Base-by-base conservation (phyloP, 495 filamentous ascomycete genomes). In the Recurvomyces mirabilis region DNA sequence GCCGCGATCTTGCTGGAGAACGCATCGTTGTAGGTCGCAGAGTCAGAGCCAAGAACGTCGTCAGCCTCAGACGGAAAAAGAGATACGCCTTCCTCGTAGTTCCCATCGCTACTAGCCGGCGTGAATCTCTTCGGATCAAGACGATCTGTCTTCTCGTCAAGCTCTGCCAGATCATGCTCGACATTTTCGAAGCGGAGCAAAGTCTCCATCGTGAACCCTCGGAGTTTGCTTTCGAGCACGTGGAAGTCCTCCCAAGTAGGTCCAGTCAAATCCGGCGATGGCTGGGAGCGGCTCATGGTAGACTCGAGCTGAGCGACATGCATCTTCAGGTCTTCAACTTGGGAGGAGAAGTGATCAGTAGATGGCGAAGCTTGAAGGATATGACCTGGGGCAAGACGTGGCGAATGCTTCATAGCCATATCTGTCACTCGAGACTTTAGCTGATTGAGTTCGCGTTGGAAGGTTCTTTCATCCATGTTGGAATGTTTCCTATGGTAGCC, bases 71-170 rank as follows among this genome's bases (percentile, higher is more conserved):
- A n/a, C n/a, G n/a, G n/a, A n/a, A n/a, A n/a, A n/a, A n/a, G n/a
- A n/a, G n/a, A n/a, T n/a, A n/a, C n/a, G n/a, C n/a, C n/a, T 6
- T 44, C 41, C n/a, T 23, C 20, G 10, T 15, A 12, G 24, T 30
- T 47, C 1, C 37, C 34, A 12, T 23, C 43, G 34, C 45, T 48
- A 20, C 45, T 30, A 10, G 36, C 5, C 6, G 49, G 49, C 14
- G 49, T 52, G 43, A 52, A 52, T 4, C 49, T 42, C 12, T 41
- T 20, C 1, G 43, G 36, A 13, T 52, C 43, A 20, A 46, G 11
- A 3, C 22, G 10, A 4, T 52, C 49, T 1, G 47, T 5, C 38
- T 30, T 41, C 36, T 52, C 49, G 22, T 52, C 49, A 5, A 52
- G 23, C 10, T 51, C 47, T 3, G 32, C 30, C 7, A 51, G 33